These are phyloP conservation scores for Byssochlamys sp. DNA, from an alignment of 2,329 filamentous ascomycete genomes.

Conservation along the genomic window DNA sequence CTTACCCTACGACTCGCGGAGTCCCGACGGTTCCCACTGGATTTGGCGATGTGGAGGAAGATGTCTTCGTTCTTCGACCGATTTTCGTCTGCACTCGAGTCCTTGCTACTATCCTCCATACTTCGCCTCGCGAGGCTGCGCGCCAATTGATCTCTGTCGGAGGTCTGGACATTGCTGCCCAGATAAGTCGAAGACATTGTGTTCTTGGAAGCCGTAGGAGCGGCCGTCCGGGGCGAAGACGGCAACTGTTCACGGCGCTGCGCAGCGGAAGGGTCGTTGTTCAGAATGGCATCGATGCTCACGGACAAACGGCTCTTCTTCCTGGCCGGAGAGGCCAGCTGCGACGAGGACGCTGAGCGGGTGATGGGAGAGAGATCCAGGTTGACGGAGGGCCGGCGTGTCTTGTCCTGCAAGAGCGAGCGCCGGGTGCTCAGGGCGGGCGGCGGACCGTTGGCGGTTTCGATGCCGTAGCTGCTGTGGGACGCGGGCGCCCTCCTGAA, in stretches of 20 bases:
- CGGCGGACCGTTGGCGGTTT: conserved; percentile 41
- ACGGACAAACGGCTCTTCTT: conserved; percentile 3
- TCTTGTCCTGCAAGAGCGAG: conserved; percentile 25
- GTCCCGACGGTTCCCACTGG: conserved; percentile 29
- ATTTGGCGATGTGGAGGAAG: conserved; percentile 39
- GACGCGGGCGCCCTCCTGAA: conserved; percentile 37
- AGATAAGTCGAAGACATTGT: conserved; percentile 24
- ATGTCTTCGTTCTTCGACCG: conserved; percentile 35
- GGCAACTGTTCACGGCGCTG: conserved; percentile 19
- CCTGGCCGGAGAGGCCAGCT: conserved; percentile 6
- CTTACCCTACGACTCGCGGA: conserved; percentile 30
- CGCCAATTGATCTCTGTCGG: conserved; percentile 16
- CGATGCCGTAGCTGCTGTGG: conserved; percentile 41
- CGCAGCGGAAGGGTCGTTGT: conserved; percentile 18
- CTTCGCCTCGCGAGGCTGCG: conserved; percentile 18
- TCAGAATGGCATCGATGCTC: conserved; percentile 17
- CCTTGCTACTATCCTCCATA: conserved; percentile 21
- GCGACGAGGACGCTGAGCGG: conserved; percentile 8
- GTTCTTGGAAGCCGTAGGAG: conserved; percentile 16
- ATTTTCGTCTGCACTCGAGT: conserved; percentile 27
- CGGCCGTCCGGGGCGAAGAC: conserved; percentile 4
- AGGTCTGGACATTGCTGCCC: conserved; percentile 17
- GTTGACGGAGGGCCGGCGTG: conserved; percentile 19
- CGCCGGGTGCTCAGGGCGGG: conserved; percentile 42
- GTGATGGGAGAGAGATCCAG: conserved; percentile 15